Evolutionary conservation across 2,329 filamentous ascomycete species (phyloP).

Genomic region (Lachnellula arida): DNA sequence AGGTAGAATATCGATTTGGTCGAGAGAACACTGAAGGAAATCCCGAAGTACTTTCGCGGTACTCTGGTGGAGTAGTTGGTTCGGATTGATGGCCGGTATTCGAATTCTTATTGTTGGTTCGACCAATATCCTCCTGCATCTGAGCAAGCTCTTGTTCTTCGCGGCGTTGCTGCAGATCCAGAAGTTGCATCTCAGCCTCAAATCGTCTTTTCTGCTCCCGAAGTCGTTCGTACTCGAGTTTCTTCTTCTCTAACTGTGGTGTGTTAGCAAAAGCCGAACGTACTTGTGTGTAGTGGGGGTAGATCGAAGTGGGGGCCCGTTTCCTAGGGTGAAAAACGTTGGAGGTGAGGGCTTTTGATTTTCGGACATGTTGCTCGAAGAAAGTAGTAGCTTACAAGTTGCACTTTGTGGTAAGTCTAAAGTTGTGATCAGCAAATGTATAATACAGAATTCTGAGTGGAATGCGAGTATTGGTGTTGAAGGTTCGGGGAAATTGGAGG

Average conservation of each 20-base stretch:
- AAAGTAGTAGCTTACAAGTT: constrained; percentile 58
- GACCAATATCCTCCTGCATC: constrained; percentile 73
- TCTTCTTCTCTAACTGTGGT: constrained; percentile 83
- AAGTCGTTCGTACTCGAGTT: constrained; percentile 85
- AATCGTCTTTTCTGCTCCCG: constrained; percentile 85
- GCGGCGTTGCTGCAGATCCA: constrained; percentile 78
- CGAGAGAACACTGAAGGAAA: constrained; percentile 78
- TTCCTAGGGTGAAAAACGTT: neutral
- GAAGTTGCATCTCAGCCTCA: constrained; percentile 85
- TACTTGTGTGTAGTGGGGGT: neutral
- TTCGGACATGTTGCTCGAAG: neutral
- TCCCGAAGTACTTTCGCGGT: constrained; percentile 65
- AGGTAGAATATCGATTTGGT: constrained; percentile 83
- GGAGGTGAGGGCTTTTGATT: neutral
- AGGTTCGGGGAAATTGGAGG: neutral
- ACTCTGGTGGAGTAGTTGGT: constrained; percentile 93
- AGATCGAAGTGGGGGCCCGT: neutral
- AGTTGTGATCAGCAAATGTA: constrained; percentile 18
- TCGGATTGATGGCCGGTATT: constrained; percentile 73
- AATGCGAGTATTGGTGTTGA: neutral
- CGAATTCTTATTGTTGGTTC: constrained; percentile 41
- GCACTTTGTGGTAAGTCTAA: constrained; percentile 66
- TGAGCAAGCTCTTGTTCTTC: constrained; percentile 81
- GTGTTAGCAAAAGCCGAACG: constrained; percentile 34
- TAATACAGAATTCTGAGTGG: constrained; percentile 1